These are phyloP conservation scores for Yarrowia deformans DNA, from an alignment of 805 yeast species.

Conservation along the genomic window DNA sequence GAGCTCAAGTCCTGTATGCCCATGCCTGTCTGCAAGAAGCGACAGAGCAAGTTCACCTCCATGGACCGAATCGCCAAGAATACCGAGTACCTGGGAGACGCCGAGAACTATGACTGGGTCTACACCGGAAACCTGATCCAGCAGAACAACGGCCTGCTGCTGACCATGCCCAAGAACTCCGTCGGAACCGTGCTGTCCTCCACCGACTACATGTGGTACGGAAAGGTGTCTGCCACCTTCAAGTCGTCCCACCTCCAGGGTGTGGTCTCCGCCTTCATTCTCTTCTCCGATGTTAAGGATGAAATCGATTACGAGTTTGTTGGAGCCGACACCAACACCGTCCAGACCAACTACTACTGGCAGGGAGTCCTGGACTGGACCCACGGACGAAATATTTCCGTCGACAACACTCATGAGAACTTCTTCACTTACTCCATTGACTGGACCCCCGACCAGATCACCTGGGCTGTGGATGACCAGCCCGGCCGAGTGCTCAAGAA, in stretches of 20 bases:
- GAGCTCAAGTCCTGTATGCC: constrained; percentile 80
- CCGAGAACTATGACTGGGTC: constrained; percentile 70
- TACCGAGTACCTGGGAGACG: constrained; percentile 71
- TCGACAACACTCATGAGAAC: constrained; percentile 65
- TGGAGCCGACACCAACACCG: constrained; percentile 71
- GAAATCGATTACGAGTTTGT: constrained; percentile 90
- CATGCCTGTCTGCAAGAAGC: constrained; percentile 72
- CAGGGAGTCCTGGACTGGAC: constrained; percentile 75
- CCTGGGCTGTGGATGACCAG: constrained; percentile 78
- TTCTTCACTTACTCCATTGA: constrained; percentile 80
- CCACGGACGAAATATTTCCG: constrained; percentile 57
- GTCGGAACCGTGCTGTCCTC: constrained; percentile 84
- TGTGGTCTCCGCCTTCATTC: constrained; percentile 82
- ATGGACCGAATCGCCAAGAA: constrained; percentile 50
- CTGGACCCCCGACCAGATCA: constrained; percentile 75
- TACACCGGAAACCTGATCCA: constrained; percentile 61
- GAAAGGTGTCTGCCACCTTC: constrained; percentile 71
- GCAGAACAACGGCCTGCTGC: constrained; percentile 61
- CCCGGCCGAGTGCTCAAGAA: constrained; percentile 69
- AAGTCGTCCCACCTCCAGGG: constrained; percentile 80
- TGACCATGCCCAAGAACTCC: constrained; percentile 80
- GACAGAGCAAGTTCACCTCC: constrained; percentile 46
- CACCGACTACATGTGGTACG: constrained; percentile 85
- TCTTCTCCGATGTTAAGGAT: constrained; percentile 85
- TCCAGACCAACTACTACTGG: constrained; percentile 82